These are phyloP conservation scores for Monilinia polystroma DNA, from an alignment of 2,329 filamentous ascomycete species.

Conservation along the genomic window DNA sequence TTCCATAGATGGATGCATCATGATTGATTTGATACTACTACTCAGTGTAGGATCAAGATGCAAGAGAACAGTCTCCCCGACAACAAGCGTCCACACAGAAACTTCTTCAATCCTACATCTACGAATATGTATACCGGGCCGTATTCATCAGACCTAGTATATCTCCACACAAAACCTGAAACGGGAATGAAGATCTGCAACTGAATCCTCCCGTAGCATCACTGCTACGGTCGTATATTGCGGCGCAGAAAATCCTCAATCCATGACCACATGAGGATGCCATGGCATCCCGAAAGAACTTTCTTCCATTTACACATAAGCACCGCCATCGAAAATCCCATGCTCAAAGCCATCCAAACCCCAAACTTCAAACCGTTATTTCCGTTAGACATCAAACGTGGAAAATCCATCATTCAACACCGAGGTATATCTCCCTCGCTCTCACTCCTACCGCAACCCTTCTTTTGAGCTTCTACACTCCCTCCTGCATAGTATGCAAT, in stretches of 20 bases:
- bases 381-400: background rate
- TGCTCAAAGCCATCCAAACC: background rate
- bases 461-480: background rate
- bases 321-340: background rate
- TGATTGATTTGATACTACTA: background rate
- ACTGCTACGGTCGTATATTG: background rate
- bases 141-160: background rate
- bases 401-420: background rate
- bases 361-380: background rate
- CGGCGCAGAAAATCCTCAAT: background rate
- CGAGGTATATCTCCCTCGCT: background rate
- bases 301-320: slow-evolving; percentile 1
- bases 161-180: background rate
- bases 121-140: background rate
- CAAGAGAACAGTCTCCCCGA: background rate
- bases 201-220: background rate
- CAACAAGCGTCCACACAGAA: background rate
- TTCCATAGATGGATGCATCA: background rate
- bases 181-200: background rate
- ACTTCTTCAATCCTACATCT: background rate
- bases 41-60: background rate
- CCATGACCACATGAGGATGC: background rate
- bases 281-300: slow-evolving; percentile 12
- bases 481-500: background rate
- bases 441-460: slow-evolving; percentile 9